Conservation (phyloP, 148 eudicot species). For the Polygonum maritimum region DNA sequence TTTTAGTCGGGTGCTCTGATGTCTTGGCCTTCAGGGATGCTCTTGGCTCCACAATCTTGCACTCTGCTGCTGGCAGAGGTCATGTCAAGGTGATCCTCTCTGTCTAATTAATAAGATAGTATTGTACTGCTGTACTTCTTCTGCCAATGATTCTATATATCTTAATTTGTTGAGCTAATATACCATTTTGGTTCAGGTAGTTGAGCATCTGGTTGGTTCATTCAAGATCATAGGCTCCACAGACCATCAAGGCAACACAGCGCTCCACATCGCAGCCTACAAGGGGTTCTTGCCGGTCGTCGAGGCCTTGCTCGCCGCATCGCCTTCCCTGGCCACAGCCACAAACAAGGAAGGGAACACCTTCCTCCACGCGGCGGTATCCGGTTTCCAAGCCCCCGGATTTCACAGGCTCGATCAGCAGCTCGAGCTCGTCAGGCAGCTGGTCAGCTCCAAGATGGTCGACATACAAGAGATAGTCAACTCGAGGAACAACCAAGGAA, state of each 20-base stretch:
- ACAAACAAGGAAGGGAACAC: constrained; percentile 66
- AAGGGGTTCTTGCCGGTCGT: constrained; percentile 44
- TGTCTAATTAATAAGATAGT: too few relatives aligned
- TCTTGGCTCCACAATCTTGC: constrained; percentile 63
- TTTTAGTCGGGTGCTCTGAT: constrained; percentile 44
- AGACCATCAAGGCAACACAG: constrained; percentile 71
- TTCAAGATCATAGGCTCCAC: constrained; percentile 38
- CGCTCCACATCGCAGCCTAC: constrained; percentile 73
- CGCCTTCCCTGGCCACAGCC: constrained; percentile 31
- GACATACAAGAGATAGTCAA: constrained; percentile 48
- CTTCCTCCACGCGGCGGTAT: constrained; percentile 69
- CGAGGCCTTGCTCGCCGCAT: constrained; percentile 32
- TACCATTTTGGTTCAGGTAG: constrained; percentile 37
- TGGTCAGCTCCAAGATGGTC: constrained; percentile 25
- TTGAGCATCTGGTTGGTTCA: constrained; percentile 38
- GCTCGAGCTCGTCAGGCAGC: constrained; percentile 43
- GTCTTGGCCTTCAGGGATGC: constrained; percentile 56
- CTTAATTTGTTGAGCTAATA: too few relatives aligned
- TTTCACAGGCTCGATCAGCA: constrained; percentile 60
- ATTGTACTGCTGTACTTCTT: too few relatives aligned
- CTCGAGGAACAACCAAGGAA: constrained; percentile 47
- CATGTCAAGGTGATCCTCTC: constrained; percentile 49
- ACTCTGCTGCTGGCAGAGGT: constrained; percentile 71
- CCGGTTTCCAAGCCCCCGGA: constrained; percentile 60
- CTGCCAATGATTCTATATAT: too few relatives aligned